Percentiles rank a stretch among this genome's conserved stretches.
Conservation (phyloP, 208 protist genomes). For the Angomonas deanei region DNA sequence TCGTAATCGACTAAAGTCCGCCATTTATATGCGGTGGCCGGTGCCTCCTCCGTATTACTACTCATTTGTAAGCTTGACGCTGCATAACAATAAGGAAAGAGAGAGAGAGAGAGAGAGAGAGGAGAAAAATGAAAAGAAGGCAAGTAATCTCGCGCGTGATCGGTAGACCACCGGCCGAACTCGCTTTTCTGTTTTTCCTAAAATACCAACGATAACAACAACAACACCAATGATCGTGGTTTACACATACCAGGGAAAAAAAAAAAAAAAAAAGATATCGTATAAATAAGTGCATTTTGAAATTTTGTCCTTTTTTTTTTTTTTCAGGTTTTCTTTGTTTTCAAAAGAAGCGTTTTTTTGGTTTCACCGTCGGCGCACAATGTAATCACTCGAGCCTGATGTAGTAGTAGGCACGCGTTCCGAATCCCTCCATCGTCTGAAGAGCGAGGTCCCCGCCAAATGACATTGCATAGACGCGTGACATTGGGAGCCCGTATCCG, state of each 20-base stretch:
- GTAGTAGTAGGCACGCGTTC: slow-evolving; percentile 91
- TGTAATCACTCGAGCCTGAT: slow-evolving; percentile 31
- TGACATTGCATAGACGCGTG: slow-evolving; percentile 87
- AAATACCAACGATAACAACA: neutral
- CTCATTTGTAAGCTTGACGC: slow-evolving; percentile 2
- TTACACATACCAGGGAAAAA: neutral
- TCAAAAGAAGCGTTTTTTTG: neutral
- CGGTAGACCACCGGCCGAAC: neutral
- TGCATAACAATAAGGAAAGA: slow-evolving; percentile 1
- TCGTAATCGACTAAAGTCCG: slow-evolving; percentile 66
- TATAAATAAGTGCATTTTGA: neutral
- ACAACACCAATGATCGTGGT: neutral
- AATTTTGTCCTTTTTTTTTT: slow-evolving; percentile 3
- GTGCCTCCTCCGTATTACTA: neutral
- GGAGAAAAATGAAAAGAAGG: slow-evolving; percentile 1
- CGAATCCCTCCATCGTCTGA: slow-evolving; percentile 91
- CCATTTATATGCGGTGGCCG: slow-evolving; percentile 33
- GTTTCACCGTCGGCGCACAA: neutral
- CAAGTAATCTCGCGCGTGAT: too few relatives aligned
- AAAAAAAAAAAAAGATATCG: neutral
- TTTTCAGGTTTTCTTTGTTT: too few relatives aligned
- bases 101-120: neutral
- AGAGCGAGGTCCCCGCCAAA: slow-evolving; percentile 92
- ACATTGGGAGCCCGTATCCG: slow-evolving; percentile 93
- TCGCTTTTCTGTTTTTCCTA: neutral